Evolutionary conservation across 805 yeast species (phyloP).

Genomic region (Hyphopichia homilentoma): DNA sequence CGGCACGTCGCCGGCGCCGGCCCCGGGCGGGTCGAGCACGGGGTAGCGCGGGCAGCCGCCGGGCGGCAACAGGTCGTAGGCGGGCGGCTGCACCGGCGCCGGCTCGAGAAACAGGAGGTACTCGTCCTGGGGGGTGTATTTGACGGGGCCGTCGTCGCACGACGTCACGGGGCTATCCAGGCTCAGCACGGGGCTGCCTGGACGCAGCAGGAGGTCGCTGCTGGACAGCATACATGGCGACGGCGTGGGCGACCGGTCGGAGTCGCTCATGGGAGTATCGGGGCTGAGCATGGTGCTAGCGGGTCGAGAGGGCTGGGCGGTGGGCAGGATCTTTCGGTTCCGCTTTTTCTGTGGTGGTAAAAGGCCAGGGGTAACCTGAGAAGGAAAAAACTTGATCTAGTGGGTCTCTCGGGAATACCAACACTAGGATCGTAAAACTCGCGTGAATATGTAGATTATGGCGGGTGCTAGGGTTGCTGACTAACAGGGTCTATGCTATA

Average conservation of each 20-base stretch:
- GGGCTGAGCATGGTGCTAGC: no score
- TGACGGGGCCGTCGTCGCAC: conserved; percentile 2
- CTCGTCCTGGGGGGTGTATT: conserved; percentile 14
- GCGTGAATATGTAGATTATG: no score
- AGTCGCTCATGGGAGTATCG: conserved; percentile 2
- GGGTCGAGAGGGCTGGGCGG: background rate
- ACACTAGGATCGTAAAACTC: no score
- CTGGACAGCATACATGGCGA: background rate
- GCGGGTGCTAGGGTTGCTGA: no score
- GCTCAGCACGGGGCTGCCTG: background rate
- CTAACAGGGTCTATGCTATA: no score
- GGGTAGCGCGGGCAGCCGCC: conserved; percentile 44
- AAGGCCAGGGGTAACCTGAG: no score
- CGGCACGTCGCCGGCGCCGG: conserved; percentile 36
- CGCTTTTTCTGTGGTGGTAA: conserved; percentile 1
- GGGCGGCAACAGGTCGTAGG: conserved; percentile 34
- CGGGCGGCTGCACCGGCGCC: conserved; percentile 35
- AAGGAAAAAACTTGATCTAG: no score
- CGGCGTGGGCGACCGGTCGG: background rate
- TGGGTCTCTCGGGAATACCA: no score
- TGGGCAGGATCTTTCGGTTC: background rate
- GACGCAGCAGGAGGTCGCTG: conserved; percentile 3
- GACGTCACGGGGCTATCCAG: background rate
- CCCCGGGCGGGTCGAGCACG: conserved; percentile 7
- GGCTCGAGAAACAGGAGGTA: conserved; percentile 35